Evolutionary conservation across 805 yeast genomes (phyloP), one percentile per base, ranked within the genome.

Genomic region (Maudiozyma pseudohumilis): DNA sequence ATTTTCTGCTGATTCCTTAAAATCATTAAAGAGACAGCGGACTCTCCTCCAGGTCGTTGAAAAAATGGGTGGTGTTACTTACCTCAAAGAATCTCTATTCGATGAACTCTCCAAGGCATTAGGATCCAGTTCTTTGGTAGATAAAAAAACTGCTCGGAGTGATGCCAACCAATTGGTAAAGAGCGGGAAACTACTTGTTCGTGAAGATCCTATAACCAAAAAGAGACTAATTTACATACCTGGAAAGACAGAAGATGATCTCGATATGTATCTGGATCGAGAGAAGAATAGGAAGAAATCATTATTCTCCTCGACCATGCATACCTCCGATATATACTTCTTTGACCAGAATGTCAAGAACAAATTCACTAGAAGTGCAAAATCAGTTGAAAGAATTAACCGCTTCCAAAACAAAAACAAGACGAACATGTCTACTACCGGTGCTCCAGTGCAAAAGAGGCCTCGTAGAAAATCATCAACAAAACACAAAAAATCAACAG

Each of bases 141-240:
- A 80, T 46, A 66, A 72, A 24, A 69, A 67, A 36, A 80, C 88
- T 0, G 48, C 73, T 10, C 48, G 52, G 6, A 65, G 69, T 5
- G 80, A 74, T 44, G 59, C 72, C 0, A 44, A 47, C 1, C 35
- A 49, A 25, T 43, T 59, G 48, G 40, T 50, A 3, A 35, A 52
- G 28, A 43, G 45, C 32, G 40, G 44, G 6, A 55, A 52, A 40
- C 25, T 58, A n/a, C 28, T 36, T 2, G 36, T 50, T 5, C 35
- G 41, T 22, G 31, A 38, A 5, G 59, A 55, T 27, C 46, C 47
- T 2, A 32, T 23, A 10, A 43, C 47, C 5, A 48, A 49, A 9
- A 44, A 44, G 32, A 48, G 50, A 27, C 34, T 53, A 8, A 39
- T 56, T 17, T 54, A 32, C 40, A 30, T 56, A 23, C 59, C 61